Percentiles rank a stretch among this genome's conserved stretches.
Conservation (phyloP, 164 flowering plant genomes). For the Aristolochia fimbriata region DNA sequence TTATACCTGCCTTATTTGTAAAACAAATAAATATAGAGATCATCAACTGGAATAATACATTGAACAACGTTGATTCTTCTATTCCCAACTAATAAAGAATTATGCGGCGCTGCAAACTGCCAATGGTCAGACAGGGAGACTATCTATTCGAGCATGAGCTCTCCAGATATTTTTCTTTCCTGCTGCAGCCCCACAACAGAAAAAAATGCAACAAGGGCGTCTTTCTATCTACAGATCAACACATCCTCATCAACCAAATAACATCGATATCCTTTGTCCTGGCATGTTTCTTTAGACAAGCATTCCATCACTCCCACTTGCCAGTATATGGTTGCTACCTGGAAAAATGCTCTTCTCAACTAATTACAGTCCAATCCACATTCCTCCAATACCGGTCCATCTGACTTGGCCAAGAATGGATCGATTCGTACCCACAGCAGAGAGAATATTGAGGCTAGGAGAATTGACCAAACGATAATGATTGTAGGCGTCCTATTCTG, state of each 20-base stretch:
- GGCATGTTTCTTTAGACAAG: neutral
- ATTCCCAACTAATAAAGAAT: constrained; percentile 34
- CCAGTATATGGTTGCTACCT: neutral
- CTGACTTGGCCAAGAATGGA: constrained; percentile 42
- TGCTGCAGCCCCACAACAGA: constrained; percentile 6
- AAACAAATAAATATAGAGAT: constrained; percentile 18
- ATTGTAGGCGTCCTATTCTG: constrained; percentile 57
- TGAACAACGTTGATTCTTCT: constrained; percentile 18
- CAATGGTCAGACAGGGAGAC: constrained; percentile 12
- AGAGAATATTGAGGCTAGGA: constrained; percentile 61
- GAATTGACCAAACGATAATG: constrained; percentile 54
- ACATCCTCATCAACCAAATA: constrained; percentile 9
- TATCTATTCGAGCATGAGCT: constrained; percentile 11
- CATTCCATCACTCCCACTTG: neutral
- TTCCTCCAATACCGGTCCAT: constrained; percentile 41
- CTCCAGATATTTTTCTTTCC: constrained; percentile 7
- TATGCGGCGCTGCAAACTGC: constrained; percentile 14
- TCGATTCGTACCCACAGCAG: constrained; percentile 59
- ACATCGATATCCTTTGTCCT: constrained; percentile 6
- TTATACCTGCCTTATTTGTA: constrained; percentile 19
- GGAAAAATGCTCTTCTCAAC: constrained; percentile 2
- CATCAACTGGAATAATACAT: constrained; percentile 19
- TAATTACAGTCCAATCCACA: constrained; percentile 53
- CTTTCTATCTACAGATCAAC: constrained; percentile 25
- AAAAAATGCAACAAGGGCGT: constrained; percentile 16